Evolutionary conservation across 495 filamentous ascomycete species (phyloP).

Genomic region (Lindgomyces ingoldianus): DNA sequence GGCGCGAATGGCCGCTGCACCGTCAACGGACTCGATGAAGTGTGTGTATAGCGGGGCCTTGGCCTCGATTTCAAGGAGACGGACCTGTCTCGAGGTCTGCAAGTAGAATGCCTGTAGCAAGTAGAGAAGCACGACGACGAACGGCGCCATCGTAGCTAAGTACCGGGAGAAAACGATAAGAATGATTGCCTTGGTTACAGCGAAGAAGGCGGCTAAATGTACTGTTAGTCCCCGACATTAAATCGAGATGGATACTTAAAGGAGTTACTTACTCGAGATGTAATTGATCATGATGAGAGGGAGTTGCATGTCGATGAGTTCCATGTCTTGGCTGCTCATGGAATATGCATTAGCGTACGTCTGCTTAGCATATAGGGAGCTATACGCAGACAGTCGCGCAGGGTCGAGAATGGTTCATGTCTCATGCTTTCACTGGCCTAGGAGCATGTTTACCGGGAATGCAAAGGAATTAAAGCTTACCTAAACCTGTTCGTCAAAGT

Average conservation of each 20-base stretch:
- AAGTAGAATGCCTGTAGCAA: slow-evolving; percentile 58
- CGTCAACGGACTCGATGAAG: slow-evolving; percentile 48
- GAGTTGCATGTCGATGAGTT: not conserved
- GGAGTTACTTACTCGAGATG: too few relatives aligned
- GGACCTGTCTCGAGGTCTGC: slow-evolving; percentile 58
- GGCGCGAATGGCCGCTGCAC: slow-evolving; percentile 49
- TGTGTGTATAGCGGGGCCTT: slow-evolving; percentile 50
- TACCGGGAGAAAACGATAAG: slow-evolving; percentile 4
- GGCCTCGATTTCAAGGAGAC: slow-evolving; percentile 58
- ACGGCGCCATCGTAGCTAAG: slow-evolving; percentile 2
- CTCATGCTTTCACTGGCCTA: too few relatives aligned
- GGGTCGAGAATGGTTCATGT: too few relatives aligned
- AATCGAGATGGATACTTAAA: too few relatives aligned
- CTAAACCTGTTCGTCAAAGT: not conserved
- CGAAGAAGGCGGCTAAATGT: not conserved
- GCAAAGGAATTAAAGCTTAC: too few relatives aligned
- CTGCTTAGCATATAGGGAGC: too few relatives aligned
- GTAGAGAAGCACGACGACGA: slow-evolving; percentile 42
- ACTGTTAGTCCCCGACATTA: not conserved
- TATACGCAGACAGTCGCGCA: too few relatives aligned
- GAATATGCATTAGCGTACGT: too few relatives aligned
- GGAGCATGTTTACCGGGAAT: too few relatives aligned
- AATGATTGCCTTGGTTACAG: slow-evolving; percentile 5
- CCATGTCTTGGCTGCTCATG: not conserved
- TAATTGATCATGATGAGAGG: not conserved